A percentile compares a stretch with the other conserved stretches of the same genome.
Conservation (phyloP, 2,329 filamentous ascomycete species). For the Diaporthe capsici region DNA sequence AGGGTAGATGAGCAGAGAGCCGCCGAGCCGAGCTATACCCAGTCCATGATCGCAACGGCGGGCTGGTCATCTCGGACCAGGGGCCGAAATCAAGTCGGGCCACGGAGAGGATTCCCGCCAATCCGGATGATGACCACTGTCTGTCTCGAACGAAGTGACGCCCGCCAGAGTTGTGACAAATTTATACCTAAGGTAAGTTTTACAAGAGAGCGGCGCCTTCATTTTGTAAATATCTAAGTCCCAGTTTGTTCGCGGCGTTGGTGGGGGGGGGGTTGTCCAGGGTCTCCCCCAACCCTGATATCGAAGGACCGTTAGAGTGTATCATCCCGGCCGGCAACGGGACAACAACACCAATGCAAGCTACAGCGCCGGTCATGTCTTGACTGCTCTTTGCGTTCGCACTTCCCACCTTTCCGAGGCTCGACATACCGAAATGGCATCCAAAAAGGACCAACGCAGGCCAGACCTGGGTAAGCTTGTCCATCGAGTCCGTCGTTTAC, state of each 20-base stretch:
- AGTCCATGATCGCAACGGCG: neutral
- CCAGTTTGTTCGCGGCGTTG: neutral
- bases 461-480: constrained; percentile 58
- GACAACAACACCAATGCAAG: constrained; percentile 12
- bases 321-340: constrained; percentile 10
- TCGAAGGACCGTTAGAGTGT: neutral
- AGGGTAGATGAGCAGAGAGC: neutral
- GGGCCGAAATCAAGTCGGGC: constrained; percentile 13
- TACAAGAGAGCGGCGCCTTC: neutral
- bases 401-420: neutral
- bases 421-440: constrained; percentile 52
- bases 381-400: neutral
- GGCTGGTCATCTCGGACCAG: neutral
- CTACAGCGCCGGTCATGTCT: neutral
- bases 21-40: neutral
- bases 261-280: neutral
- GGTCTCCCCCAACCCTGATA: neutral
- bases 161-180: too few species aligned
- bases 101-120: constrained; percentile 7
- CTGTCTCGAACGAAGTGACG: too few species aligned
- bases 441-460: constrained; percentile 58
- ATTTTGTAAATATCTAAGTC: neutral
- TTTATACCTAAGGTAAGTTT: too few species aligned
- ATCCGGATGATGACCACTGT: neutral
- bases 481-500: neutral